phyloP scores from a whole-genome alignment of 2,329 filamentous ascomycete species.

The Neoscytalidium dimidiatum region DNA sequence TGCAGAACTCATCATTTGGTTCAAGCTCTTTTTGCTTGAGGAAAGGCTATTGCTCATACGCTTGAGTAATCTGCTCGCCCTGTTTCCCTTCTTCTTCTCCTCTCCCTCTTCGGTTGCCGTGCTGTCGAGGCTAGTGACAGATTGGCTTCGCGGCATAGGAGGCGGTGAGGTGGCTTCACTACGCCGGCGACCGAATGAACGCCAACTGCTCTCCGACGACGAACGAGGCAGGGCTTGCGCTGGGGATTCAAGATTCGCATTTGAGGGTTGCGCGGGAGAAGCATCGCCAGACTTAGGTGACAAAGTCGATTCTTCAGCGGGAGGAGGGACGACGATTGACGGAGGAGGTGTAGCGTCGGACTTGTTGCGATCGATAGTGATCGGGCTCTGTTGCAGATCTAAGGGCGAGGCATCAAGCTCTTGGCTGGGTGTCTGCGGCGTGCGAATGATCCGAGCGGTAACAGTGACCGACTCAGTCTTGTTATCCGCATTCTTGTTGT shows the following conservation, averaged over 20 bases:
- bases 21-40: conserved; percentile 52
- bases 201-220: conserved; percentile 43
- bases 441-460: conserved; percentile 76
- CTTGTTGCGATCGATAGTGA: conserved; percentile 58
- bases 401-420: conserved; percentile 54
- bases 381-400: conserved; percentile 56
- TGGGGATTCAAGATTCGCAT: conserved; percentile 8
- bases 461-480: conserved; percentile 81
- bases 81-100: conserved; percentile 57
- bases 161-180: conserved; percentile 36
- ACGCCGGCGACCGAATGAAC: conserved; percentile 37
- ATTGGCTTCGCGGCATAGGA: conserved; percentile 30
- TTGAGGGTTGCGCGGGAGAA: conserved; percentile 11
- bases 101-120: conserved; percentile 40
- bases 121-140: conserved; percentile 32
- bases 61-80: conserved; percentile 64
- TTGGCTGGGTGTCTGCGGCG: conserved; percentile 33
- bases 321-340: conserved; percentile 28
- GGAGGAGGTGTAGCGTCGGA: conserved; percentile 27
- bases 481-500: conserved; percentile 40
- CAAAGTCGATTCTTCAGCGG: conserved; percentile 22
- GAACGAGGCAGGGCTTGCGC: conserved; percentile 33
- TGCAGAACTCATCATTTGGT: conserved; percentile 36
- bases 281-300: conserved; percentile 10
- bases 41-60: conserved; percentile 66